Percentiles rank a stretch among this genome's conserved stretches.
phyloP scores from a whole-genome alignment of 2,329 filamentous ascomycete genomes.

The Fusarium veterinarium region DNA sequence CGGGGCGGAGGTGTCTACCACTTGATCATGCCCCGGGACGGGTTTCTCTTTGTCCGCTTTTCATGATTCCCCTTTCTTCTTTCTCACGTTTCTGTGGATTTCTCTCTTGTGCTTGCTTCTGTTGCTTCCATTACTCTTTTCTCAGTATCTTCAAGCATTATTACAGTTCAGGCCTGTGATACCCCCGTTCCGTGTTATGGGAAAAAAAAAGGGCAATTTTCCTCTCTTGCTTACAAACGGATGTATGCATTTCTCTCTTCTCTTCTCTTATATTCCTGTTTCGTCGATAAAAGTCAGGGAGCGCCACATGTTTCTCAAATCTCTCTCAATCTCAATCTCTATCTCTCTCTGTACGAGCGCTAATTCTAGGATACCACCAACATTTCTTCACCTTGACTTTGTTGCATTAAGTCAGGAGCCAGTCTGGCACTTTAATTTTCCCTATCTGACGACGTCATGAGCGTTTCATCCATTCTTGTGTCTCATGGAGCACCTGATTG shows the following conservation, averaged over 20 bases:
- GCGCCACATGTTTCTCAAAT: conserved; percentile 39
- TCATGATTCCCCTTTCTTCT: conserved; percentile 42
- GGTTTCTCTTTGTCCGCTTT: conserved; percentile 32
- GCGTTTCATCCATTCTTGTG: conserved; percentile 41
- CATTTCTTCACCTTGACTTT: conserved; percentile 36
- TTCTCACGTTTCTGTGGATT: conserved; percentile 38
- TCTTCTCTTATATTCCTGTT: conserved; percentile 45
- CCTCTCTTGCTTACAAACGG: conserved; percentile 46
- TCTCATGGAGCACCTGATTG: conserved; percentile 42
- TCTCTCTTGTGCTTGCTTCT: conserved; percentile 38
- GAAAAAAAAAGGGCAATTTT: conserved; percentile 36
- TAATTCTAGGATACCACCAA: conserved; percentile 47
- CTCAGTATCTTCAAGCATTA: conserved; percentile 36
- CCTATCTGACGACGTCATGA: conserved; percentile 44
- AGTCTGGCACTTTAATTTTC: conserved; percentile 42
- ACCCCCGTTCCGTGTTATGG: conserved; percentile 27
- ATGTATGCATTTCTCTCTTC: conserved; percentile 44
- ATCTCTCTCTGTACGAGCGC: conserved; percentile 44
- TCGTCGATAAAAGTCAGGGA: conserved; percentile 44
- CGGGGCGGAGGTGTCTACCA: conserved; percentile 33
- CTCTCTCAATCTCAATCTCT: conserved; percentile 37
- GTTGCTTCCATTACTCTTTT: conserved; percentile 40
- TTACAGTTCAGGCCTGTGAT: conserved; percentile 38
- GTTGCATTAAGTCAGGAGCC: conserved; percentile 40
- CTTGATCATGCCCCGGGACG: conserved; percentile 36